Conservation (phyloP, 164 flowering plant genomes). For the Vitis amurensis region DNA sequence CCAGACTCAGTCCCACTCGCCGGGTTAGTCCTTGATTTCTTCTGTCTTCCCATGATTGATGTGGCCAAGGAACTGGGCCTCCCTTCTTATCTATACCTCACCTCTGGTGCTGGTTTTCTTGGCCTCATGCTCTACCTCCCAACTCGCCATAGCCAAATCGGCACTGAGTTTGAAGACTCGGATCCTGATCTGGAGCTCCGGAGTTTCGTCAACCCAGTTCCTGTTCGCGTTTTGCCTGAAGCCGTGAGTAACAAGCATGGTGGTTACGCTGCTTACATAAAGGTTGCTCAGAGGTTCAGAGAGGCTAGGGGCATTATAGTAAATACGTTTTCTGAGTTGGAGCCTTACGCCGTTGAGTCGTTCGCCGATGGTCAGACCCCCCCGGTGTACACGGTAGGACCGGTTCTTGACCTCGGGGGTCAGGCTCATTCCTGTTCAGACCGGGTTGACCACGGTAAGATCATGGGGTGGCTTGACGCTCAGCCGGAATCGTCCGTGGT, state of each 20-base stretch:
- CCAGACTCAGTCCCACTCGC: slow-evolving; percentile 8
- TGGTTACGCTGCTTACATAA: slow-evolving; percentile 2
- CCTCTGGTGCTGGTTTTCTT: no score
- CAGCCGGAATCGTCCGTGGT: no score
- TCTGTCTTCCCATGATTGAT: not conserved
- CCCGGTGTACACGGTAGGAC: no score
- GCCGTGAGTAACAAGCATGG: slow-evolving; percentile 5
- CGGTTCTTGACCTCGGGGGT: no score
- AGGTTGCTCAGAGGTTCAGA: slow-evolving; percentile 12
- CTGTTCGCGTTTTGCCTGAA: slow-evolving; percentile 10
- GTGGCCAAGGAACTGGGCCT: no score
- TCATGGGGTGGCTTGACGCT: no score
- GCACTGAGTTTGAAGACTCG: not conserved
- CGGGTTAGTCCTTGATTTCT: slow-evolving; percentile 15
- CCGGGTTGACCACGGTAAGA: no score
- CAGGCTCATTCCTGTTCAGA: no score
- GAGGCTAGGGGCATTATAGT: slow-evolving; percentile 31
- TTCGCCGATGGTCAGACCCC: no score
- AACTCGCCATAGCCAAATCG: not conserved
- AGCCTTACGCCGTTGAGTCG: no score
- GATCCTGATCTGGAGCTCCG: slow-evolving; percentile 9
- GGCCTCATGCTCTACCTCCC: no score
- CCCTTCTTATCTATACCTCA: no score
- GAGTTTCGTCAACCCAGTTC: slow-evolving; percentile 18
- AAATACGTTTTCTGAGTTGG: not conserved